phyloP scores from a whole-genome alignment of 225 moss, liverwort and hornwort species.

The Polytrichum commune region DNA sequence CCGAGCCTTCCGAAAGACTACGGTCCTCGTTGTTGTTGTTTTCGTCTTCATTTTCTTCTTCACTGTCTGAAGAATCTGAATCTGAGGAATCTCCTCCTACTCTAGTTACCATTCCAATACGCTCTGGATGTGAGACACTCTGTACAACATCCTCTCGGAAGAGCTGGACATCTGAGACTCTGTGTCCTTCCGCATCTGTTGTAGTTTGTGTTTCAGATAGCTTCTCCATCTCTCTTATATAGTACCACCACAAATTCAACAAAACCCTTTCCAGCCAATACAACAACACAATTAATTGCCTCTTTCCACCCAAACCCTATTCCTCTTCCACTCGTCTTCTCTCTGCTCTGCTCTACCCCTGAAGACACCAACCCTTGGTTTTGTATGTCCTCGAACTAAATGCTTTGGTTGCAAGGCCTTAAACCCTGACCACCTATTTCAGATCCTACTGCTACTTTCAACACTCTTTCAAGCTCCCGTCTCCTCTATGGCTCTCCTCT shows the following conservation, averaged over 20 bases:
- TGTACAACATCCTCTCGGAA: conserved; percentile 90
- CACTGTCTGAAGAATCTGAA: conserved; percentile 65
- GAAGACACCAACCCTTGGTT: background rate
- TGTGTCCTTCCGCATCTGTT: conserved; percentile 37
- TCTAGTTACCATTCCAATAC: conserved; percentile 76
- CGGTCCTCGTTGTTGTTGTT: conserved; percentile 37
- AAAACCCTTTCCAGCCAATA: background rate
- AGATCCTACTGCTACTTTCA: no score
- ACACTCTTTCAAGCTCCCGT: no score
- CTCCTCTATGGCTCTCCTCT: no score
- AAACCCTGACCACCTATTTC: background rate
- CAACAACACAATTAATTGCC: background rate
- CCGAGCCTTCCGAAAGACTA: conserved; percentile 61
- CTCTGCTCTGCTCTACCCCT: no score
- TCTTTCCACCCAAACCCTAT: background rate
- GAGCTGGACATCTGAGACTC: conserved; percentile 69
- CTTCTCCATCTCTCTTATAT: conserved; percentile 25
- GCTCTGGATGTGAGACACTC: conserved; percentile 57
- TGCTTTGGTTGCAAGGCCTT: background rate
- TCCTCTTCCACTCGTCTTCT: background rate
- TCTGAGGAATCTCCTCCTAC: conserved; percentile 77
- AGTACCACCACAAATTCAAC: background rate
- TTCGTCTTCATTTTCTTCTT: conserved; percentile 48
- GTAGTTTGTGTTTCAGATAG: conserved; percentile 12
- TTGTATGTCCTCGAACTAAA: background rate